Evolutionary conservation across 345 rosid genomes (phyloP).

Genomic region (Noccaea bulbosa): DNA sequence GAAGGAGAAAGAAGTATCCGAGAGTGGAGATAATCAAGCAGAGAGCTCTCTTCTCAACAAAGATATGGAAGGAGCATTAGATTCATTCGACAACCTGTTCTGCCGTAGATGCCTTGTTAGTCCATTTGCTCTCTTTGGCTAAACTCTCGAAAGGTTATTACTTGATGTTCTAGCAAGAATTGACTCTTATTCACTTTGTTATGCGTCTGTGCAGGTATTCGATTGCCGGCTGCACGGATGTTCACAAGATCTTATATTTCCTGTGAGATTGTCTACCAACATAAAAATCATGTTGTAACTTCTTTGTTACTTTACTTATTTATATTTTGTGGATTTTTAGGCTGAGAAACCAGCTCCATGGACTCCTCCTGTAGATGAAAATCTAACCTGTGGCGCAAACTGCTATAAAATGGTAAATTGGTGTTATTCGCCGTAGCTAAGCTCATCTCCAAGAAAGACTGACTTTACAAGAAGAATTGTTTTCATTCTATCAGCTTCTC

Average conservation of each 20-base stretch:
- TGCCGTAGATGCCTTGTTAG: conserved; percentile 98
- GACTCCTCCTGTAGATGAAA: conserved; percentile 66
- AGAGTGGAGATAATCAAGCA: conserved; percentile 56
- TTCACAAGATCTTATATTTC: conserved; percentile 96
- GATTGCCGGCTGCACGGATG: conserved; percentile 99
- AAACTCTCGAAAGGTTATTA: not conserved
- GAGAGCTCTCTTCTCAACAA: conserved; percentile 69
- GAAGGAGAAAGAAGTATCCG: conserved; percentile 64
- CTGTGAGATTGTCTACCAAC: conserved; percentile 61
- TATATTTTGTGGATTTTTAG: conserved; percentile 44
- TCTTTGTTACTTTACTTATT: conserved; percentile 34
- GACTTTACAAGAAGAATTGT: conserved; percentile 13
- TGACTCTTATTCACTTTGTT: conserved; percentile 19
- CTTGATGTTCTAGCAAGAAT: conserved; percentile 11
- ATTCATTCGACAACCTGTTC: conserved; percentile 97
- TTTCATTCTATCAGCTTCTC: conserved; percentile 53
- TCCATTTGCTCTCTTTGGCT: conserved; percentile 24
- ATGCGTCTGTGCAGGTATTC: conserved; percentile 70
- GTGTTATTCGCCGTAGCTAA: conserved; percentile 26
- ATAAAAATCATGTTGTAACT: not conserved
- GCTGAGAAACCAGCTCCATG: conserved; percentile 81
- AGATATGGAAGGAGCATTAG: conserved; percentile 97
- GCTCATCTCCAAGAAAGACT: conserved; percentile 9
- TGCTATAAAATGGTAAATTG: conserved; percentile 73
- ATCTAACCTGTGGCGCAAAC: conserved; percentile 72